Evolutionary conservation across 2,329 filamentous ascomycete species (phyloP), one percentile per base, ranked within the genome.

Genomic region (Xylaria sp.): DNA sequence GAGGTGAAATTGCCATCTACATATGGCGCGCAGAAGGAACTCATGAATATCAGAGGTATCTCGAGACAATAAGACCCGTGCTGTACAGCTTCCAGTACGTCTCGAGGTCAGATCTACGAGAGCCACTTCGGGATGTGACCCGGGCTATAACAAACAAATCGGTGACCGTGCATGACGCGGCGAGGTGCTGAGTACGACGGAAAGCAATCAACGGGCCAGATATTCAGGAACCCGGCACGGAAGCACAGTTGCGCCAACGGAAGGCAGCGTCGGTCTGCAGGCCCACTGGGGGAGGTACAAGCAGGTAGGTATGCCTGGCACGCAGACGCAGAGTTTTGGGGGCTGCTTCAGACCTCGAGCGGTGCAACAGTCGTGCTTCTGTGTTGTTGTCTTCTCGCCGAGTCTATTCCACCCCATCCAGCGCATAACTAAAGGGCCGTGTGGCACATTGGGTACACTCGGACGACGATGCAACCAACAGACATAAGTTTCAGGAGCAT

Each of bases 201-300:
- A 38, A 29, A 47, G 29, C 29, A 34, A 13, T 34, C 5, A 34
- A 13, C 29, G 9, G 29, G 29, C 29, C 29, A 34, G 16, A 43
- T 52, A 48, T 40, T 54, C 50, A 44, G 43, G 51, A 50, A 41
- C 41, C 42, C 58, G 58, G 56, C 50, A 54, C 52, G 58, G 58
- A 56, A 54, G 39, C 39, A 24, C 19, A 40, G 20, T 48, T 52
- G 50, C 46, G 42, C 56, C 50, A 61, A 54, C 52, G 56, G 48
- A 61, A 42, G 19, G n/a, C 21, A 61, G 56, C 56, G 55, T 61
- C 58, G 58, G 58, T 61, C 58, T 59, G 45, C 44, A 50, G 37
- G 55, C 40, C 37, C 34, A 45, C 40, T 43, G 48, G n/a, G n/a
- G n/a, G n/a, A 55, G 34, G 43, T 50, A 56, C 52, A 50, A 49